Percentiles rank a stretch among this genome's conserved stretches.
Conservation (phyloP, 805 yeast genomes). For the Lipomyces starkeyi region DNA sequence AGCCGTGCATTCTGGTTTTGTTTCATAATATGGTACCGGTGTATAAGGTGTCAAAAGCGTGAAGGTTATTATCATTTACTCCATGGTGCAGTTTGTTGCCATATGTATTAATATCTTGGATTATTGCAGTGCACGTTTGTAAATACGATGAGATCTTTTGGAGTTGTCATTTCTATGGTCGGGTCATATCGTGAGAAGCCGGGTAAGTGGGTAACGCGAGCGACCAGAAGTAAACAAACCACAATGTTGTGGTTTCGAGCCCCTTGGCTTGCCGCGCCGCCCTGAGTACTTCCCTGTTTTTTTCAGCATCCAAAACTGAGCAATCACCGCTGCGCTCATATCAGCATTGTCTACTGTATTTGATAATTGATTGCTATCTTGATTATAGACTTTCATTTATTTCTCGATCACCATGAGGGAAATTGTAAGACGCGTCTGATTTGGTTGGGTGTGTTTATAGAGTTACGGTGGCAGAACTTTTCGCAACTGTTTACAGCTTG, state of each 20-base stretch:
- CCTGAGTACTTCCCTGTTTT: neutral
- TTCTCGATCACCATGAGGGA: constrained; percentile 30
- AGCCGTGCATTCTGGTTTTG: neutral
- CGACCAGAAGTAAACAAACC: constrained; percentile 33
- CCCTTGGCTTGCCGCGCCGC: constrained; percentile 27
- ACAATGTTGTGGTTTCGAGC: constrained; percentile 11
- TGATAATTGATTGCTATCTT: constrained; percentile 6
- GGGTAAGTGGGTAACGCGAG: constrained; percentile 20
- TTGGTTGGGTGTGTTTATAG: neutral
- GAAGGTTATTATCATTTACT: neutral
- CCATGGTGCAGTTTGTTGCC: neutral
- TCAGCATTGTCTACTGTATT: neutral
- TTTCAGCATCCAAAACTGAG: neutral
- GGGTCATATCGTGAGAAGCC: neutral
- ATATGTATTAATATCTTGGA: constrained; percentile 2
- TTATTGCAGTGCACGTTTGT: neutral
- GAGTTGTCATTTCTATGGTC: too few relatives aligned
- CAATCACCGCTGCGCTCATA: constrained; percentile 7
- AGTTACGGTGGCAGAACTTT: constrained; percentile 1
- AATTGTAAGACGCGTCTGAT: constrained; percentile 37
- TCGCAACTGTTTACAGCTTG: constrained; percentile 3
- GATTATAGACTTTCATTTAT: neutral
- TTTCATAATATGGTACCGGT: neutral
- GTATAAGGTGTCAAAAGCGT: neutral
- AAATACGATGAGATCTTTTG: neutral